phyloP scores from a whole-genome alignment of 768 basidiomycete genomes.

The Suillus subalutaceus region DNA sequence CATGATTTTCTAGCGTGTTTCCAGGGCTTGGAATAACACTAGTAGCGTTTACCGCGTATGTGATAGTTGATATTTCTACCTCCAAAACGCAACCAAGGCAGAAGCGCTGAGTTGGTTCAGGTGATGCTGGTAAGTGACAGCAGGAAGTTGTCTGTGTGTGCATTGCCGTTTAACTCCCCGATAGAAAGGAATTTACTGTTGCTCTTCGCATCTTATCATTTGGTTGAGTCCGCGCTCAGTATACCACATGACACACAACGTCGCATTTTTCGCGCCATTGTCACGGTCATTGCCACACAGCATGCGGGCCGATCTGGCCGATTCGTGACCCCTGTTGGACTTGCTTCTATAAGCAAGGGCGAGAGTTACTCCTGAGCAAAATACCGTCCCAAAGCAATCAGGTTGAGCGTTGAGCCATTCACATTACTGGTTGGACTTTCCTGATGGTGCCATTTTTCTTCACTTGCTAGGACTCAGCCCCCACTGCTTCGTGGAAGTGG shows the following conservation, averaged over 20 bases:
- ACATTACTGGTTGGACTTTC: neutral
- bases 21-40: no score
- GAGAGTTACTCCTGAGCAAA: neutral
- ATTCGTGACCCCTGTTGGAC: no score
- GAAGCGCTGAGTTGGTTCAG: conserved; percentile 12
- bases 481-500: neutral
- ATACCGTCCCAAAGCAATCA: neutral
- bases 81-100: conserved; percentile 37
- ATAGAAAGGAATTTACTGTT: neutral
- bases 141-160: neutral
- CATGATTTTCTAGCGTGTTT: conserved; percentile 90
- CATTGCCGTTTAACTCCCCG: neutral
- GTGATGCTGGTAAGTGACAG: conserved; percentile 2
- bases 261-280: neutral
- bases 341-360: neutral
- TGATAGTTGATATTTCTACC: conserved; percentile 75
- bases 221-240: neutral
- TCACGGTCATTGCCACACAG: no score
- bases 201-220: neutral
- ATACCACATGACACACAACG: neutral
- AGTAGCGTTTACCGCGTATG: conserved; percentile 90
- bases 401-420: neutral
- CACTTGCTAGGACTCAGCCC: neutral
- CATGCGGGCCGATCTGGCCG: no score
- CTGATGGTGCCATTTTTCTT: neutral